phyloP scores from a whole-genome alignment of 2,329 filamentous ascomycete species.

The Botrytis galanthina region DNA sequence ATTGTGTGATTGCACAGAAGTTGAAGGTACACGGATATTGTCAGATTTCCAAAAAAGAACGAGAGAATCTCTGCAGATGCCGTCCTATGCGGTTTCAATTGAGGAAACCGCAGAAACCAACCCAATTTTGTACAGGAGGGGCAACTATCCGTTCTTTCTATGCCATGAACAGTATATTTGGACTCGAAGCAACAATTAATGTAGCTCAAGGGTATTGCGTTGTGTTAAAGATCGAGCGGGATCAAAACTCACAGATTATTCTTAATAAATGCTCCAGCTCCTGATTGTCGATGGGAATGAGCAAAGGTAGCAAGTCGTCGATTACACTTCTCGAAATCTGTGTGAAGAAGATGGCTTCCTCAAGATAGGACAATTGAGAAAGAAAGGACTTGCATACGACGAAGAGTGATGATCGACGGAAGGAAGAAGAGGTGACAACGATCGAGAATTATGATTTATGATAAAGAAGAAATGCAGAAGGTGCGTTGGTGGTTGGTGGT shows the following conservation, averaged over 20 bases:
- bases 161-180: background rate
- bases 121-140: no score
- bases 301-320: conserved; percentile 32
- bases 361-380: conserved; percentile 8
- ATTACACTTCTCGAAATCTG: conserved; percentile 27
- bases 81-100: background rate
- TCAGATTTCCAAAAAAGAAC: background rate
- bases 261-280: conserved; percentile 15
- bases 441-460: background rate
- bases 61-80: background rate
- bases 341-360: conserved; percentile 21
- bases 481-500: background rate
- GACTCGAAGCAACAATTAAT: background rate
- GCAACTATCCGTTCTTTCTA: background rate
- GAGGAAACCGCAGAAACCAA: background rate
- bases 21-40: background rate
- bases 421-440: conserved; percentile 16
- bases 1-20: background rate
- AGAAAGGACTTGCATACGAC: conserved; percentile 16
- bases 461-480: background rate
- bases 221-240: background rate
- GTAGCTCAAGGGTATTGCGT: background rate
- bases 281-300: conserved; percentile 27
- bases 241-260: conserved; percentile 5
- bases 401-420: conserved; percentile 19